Percentiles rank a stretch among this genome's conserved stretches.
phyloP scores from a whole-genome alignment of 495 filamentous ascomycete genomes.

The Podospora didyma region DNA sequence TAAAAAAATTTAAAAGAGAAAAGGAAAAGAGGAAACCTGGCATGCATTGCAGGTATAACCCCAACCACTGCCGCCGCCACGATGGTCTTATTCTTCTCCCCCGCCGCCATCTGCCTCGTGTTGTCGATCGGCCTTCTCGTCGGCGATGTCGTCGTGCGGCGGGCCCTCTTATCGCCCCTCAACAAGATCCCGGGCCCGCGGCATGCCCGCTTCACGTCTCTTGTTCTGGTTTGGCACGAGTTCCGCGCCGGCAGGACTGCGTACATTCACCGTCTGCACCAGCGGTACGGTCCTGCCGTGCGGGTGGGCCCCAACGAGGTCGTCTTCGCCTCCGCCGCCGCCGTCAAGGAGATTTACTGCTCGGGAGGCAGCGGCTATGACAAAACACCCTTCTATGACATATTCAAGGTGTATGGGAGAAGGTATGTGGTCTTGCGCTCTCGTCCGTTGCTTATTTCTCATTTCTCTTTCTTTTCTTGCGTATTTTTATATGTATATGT shows the following conservation, averaged over 20 bases:
- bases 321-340: conserved; percentile 53
- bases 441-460: too few species aligned
- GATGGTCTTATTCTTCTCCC: conserved; percentile 22
- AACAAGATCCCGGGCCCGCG: conserved; percentile 50
- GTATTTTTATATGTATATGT: not conserved
- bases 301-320: conserved; percentile 59
- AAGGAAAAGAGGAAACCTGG: too few species aligned
- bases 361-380: conserved; percentile 63
- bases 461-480: too few species aligned
- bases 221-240: conserved; percentile 54
- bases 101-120: conserved; percentile 9
- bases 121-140: conserved; percentile 8
- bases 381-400: conserved; percentile 63
- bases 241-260: conserved; percentile 49
- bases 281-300: conserved; percentile 53
- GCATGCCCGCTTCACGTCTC: conserved; percentile 48
- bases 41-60: too few species aligned
- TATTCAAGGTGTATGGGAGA: conserved; percentile 55
- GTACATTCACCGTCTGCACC: conserved; percentile 54
- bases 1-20: too few species aligned
- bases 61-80: not conserved
- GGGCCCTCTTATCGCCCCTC: conserved; percentile 35
- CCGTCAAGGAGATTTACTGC: conserved; percentile 63
- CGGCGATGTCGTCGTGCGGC: conserved; percentile 14
- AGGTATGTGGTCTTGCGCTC: conserved; percentile 32